Conservation (phyloP, 2,329 filamentous ascomycete species). For the Didymella arachidicola region DNA sequence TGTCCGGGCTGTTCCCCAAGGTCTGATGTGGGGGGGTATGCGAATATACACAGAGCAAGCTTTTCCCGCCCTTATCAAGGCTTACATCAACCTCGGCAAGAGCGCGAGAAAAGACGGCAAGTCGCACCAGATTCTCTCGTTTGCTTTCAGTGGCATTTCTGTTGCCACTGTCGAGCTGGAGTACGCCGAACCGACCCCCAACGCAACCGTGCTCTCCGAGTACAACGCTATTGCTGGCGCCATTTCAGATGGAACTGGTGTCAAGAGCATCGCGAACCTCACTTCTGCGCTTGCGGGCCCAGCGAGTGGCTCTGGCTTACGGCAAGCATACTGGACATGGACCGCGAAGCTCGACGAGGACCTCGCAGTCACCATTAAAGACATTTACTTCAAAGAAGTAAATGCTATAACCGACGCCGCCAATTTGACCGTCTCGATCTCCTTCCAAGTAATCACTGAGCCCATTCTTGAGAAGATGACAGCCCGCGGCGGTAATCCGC, state of each 20-base stretch:
- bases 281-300: constrained; percentile 24
- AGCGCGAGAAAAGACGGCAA: constrained; percentile 32
- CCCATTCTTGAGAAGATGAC: constrained; percentile 32
- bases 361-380: constrained; percentile 28
- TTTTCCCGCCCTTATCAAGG: constrained; percentile 32
- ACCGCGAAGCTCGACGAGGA: constrained; percentile 37
- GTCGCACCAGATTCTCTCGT: constrained; percentile 40
- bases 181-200: constrained; percentile 34
- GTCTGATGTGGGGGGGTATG: constrained; percentile 40
- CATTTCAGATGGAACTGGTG: constrained; percentile 26
- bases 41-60: constrained; percentile 23
- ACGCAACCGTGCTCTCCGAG: constrained; percentile 38
- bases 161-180: constrained; percentile 35
- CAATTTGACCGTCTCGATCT: constrained; percentile 29
- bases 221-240: constrained; percentile 34
- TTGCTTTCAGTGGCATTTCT: constrained; percentile 25
- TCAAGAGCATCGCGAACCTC: constrained; percentile 33
- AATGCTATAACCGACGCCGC: constrained; percentile 25
- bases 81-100: constrained; percentile 38
- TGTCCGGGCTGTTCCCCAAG: constrained; percentile 31
- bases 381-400: constrained; percentile 38
- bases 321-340: constrained; percentile 42
- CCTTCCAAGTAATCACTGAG: constrained; percentile 41
- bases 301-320: constrained; percentile 23
- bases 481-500: constrained; percentile 39